These are phyloP conservation scores for Quercus robur DNA, from an alignment of 306 rosid species.

Conservation along the genomic window DNA sequence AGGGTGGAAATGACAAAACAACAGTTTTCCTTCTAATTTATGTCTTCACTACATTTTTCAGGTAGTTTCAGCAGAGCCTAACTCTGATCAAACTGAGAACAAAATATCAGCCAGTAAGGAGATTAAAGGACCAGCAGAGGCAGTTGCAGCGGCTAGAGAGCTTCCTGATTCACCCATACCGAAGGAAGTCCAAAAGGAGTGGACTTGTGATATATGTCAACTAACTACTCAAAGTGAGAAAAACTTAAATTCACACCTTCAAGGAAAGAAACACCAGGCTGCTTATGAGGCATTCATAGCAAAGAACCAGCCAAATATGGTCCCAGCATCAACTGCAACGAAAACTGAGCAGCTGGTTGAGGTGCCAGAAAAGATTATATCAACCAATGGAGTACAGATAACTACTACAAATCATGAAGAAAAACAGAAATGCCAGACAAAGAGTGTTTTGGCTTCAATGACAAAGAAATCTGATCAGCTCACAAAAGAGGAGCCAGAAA, in stretches of 20 bases:
- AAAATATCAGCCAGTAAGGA: not conserved
- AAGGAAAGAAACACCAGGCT: slow-evolving; percentile 35
- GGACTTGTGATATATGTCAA: slow-evolving; percentile 46
- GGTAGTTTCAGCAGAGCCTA: slow-evolving; percentile 7
- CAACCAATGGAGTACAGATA: slow-evolving; percentile 10
- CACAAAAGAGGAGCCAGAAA: not conserved
- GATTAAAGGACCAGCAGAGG: not conserved
- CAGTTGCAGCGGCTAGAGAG: slow-evolving; percentile 12
- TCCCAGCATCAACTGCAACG: not conserved
- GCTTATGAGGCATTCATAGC: slow-evolving; percentile 28
- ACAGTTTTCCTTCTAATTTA: not conserved
- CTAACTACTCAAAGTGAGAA: slow-evolving; percentile 3
- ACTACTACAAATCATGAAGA: not conserved
- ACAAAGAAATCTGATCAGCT: not conserved
- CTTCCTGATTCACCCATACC: slow-evolving; percentile 3
- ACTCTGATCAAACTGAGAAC: slow-evolving; percentile 9
- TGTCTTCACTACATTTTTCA: slow-evolving; percentile 21
- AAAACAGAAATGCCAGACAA: not conserved
- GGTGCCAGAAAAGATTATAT: slow-evolving; percentile 4
- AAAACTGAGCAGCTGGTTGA: slow-evolving; percentile 4
- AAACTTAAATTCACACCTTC: slow-evolving; percentile 14
- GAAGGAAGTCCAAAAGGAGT: slow-evolving; percentile 35
- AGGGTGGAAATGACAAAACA: too few relatives aligned
- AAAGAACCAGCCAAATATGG: slow-evolving; percentile 11
- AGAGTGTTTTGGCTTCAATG: not conserved